These are phyloP conservation scores for Suillus alpinus DNA, from an alignment of 768 basidiomycete genomes.

Conservation along the genomic window DNA sequence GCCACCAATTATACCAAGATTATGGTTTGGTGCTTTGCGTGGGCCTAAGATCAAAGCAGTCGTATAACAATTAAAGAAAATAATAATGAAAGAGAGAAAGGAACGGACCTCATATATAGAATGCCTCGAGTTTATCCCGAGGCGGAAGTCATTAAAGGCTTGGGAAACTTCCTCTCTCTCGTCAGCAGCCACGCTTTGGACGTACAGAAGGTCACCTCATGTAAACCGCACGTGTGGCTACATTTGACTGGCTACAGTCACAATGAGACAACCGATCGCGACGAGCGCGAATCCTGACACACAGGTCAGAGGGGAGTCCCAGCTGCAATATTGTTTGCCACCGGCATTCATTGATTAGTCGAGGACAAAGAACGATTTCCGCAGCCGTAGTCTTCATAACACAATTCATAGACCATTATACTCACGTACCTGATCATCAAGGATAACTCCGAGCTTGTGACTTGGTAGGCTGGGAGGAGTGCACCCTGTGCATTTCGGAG, in stretches of 20 bases:
- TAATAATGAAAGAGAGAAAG: slow-evolving; percentile 24
- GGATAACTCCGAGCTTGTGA: slow-evolving; percentile 1
- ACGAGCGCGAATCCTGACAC: slow-evolving; percentile 27
- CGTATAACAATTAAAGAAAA: slow-evolving; percentile 22
- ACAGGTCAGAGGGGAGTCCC: slow-evolving; percentile 17
- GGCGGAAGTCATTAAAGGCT: slow-evolving; percentile 26
- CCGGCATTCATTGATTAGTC: slow-evolving; percentile 1
- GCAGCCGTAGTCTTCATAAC: slow-evolving; percentile 2
- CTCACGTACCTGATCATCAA: slow-evolving; percentile 3
- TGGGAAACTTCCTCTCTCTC: slow-evolving; percentile 28
- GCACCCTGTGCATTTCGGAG: not conserved
- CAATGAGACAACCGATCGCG: slow-evolving; percentile 32
- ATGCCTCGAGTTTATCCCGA: slow-evolving; percentile 31
- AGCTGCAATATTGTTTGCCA: not conserved
- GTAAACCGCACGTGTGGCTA: slow-evolving; percentile 33
- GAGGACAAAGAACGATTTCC: slow-evolving; percentile 6
- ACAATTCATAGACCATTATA: not conserved
- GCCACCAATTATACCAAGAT: not conserved
- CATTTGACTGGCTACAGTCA: slow-evolving; percentile 26
- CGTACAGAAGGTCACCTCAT: slow-evolving; percentile 35
- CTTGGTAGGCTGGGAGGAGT: not conserved
- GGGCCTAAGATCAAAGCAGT: slow-evolving; percentile 22
- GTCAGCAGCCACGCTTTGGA: slow-evolving; percentile 35
- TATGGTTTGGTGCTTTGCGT: slow-evolving; percentile 21
- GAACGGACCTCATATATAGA: slow-evolving; percentile 31